These are phyloP conservation scores for Leucosporidium yakuticum DNA, from an alignment of 768 basidiomycete genomes.

Conservation along the genomic window DNA sequence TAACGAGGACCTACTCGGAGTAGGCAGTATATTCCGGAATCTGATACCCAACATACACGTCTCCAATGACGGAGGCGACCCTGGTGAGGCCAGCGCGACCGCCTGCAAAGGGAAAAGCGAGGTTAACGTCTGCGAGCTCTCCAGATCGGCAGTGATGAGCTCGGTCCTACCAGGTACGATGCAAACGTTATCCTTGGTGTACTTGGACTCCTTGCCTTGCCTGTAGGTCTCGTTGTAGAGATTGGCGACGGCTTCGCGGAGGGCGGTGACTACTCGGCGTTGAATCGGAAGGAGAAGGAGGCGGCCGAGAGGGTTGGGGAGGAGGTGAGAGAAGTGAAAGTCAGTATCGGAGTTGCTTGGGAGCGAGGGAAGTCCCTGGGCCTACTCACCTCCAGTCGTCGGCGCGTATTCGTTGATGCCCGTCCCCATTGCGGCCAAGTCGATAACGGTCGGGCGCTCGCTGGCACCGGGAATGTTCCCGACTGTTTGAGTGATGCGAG, in stretches of 20 bases:
- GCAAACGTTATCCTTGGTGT: conserved; percentile 73
- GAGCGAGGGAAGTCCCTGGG: too few species aligned
- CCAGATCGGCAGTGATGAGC: too few species aligned
- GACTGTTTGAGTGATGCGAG: not conserved
- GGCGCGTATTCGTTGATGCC: conserved; percentile 63
- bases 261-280: conserved; percentile 30
- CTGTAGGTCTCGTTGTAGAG: conserved; percentile 85
- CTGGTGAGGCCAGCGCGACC: conserved; percentile 67
- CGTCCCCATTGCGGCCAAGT: conserved; percentile 51
- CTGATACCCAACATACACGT: conserved; percentile 62
- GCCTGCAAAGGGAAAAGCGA: not conserved
- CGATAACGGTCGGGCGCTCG: conserved; percentile 59
- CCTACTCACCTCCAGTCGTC: conserved; percentile 70
- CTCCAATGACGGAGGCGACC: conserved; percentile 79
- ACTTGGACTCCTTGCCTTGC: conserved; percentile 69
- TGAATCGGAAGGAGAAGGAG: too few species aligned
- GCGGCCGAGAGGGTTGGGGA: too few species aligned
- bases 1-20: not conserved
- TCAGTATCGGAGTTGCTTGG: conserved; percentile 4
- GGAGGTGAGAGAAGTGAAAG: too few species aligned
- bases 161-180: conserved; percentile 72
- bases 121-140: not conserved
- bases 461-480: conserved; percentile 73
- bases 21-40: not conserved
- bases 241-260: conserved; percentile 82